Conservation (phyloP, 2,329 filamentous ascomycete genomes). For the Hymenoscyphus occultus region DNA sequence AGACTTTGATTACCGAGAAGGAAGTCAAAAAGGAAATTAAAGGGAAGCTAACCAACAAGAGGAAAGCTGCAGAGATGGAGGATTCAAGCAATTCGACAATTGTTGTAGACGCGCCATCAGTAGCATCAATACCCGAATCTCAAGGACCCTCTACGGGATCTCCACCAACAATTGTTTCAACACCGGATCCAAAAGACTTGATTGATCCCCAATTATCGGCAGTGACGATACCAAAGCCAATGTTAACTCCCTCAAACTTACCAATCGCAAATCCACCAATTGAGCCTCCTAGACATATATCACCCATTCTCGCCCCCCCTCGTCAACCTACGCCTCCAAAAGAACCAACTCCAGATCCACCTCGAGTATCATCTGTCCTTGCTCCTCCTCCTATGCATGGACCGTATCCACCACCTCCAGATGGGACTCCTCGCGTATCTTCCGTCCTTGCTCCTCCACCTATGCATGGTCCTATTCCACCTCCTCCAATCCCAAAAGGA, state of each 20-base stretch:
- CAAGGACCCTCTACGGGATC: slow-evolving; percentile 11
- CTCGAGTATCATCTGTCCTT: slow-evolving; percentile 12
- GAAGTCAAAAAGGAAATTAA: slow-evolving; percentile 43
- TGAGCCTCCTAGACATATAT: slow-evolving; percentile 2
- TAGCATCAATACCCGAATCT: slow-evolving; percentile 6
- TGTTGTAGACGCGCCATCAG: slow-evolving; percentile 6
- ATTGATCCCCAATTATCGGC: slow-evolving; percentile 5
- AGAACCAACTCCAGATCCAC: slow-evolving; percentile 11
- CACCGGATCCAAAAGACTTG: not conserved
- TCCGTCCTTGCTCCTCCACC: slow-evolving; percentile 29
- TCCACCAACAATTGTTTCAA: not conserved
- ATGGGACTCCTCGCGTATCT: slow-evolving; percentile 18
- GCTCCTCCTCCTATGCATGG: slow-evolving; percentile 21
- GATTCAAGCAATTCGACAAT: slow-evolving; percentile 15
- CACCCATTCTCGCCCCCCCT: slow-evolving; percentile 8
- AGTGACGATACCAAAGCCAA: not conserved
- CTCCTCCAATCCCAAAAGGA: slow-evolving; percentile 23
- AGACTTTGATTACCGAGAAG: slow-evolving; percentile 59
- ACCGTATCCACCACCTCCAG: slow-evolving; percentile 22
- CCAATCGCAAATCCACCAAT: not conserved
- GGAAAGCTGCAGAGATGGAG: slow-evolving; percentile 52
- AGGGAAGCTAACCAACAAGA: slow-evolving; percentile 49
- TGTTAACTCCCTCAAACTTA: not conserved
- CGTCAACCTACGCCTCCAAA: not conserved
- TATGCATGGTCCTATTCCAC: slow-evolving; percentile 18